Conservation (phyloP, 2,329 filamentous ascomycete species). For the Cercospora sojina region DNA sequence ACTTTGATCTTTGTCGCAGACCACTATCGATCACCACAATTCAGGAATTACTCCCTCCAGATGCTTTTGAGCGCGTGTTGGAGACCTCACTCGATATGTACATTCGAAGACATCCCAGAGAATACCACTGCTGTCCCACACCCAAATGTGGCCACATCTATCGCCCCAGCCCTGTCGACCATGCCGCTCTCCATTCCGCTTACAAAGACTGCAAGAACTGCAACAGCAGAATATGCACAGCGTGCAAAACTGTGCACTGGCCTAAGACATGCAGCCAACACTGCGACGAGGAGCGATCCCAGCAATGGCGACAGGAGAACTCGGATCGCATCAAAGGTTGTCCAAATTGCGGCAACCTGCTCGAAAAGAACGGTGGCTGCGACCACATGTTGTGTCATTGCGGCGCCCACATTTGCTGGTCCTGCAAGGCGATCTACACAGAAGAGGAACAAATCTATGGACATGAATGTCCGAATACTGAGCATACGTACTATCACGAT, state of each 20-base stretch:
- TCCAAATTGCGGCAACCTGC: not conserved
- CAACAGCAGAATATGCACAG: not conserved
- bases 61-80: not conserved
- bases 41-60: not conserved
- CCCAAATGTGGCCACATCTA: slow-evolving; percentile 2
- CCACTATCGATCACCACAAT: not conserved
- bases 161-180: not conserved
- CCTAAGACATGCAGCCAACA: slow-evolving; percentile 1
- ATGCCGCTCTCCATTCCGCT: not conserved
- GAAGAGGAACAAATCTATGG: not conserved
- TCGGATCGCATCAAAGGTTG: not conserved
- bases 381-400: not conserved
- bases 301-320: not conserved
- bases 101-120: not conserved
- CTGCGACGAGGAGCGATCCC: not conserved
- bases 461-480: not conserved
- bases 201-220: slow-evolving; percentile 4
- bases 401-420: slow-evolving; percentile 3
- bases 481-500: not conserved
- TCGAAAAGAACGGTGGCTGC: slow-evolving; percentile 7
- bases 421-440: not conserved
- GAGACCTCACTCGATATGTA: not conserved
- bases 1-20: not conserved
- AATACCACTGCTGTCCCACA: slow-evolving; percentile 5
- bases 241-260: not conserved